phyloP scores from a whole-genome alignment of 768 basidiomycete species.

The Mycena galopus region DNA sequence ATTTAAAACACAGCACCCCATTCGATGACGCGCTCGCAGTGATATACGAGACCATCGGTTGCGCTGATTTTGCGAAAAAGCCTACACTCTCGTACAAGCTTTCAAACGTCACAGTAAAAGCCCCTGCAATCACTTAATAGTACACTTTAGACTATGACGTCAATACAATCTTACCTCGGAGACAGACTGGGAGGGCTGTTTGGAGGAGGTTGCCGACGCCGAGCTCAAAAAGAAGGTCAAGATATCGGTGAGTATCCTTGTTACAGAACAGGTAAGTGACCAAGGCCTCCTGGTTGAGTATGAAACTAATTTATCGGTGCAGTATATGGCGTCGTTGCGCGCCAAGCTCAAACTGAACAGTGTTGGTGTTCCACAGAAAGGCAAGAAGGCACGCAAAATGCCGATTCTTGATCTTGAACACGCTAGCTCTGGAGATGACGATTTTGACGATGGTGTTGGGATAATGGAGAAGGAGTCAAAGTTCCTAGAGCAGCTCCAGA shows the following conservation, averaged over 20 bases:
- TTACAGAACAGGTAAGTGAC: conserved; percentile 14
- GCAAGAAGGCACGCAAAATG: neutral
- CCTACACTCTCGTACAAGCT: conserved; percentile 6
- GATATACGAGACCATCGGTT: neutral
- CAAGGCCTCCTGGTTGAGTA: neutral
- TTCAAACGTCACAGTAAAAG: neutral
- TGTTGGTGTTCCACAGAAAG: neutral
- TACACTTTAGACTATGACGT: no score
- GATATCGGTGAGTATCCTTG: neutral
- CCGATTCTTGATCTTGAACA: conserved; percentile 20
- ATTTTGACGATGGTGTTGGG: conserved; percentile 6
- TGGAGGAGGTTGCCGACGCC: neutral
- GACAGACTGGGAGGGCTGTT: conserved; percentile 6
- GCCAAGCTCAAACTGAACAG: neutral
- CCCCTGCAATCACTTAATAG: neutral
- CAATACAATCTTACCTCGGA: neutral
- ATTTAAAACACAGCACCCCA: neutral
- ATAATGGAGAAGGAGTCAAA: conserved; percentile 17
- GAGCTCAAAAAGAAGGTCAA: neutral
- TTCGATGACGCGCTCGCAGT: conserved; percentile 10
- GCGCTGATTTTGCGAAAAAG: neutral
- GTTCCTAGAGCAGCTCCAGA: neutral
- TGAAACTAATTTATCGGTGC: neutral
- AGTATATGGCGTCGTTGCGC: neutral
- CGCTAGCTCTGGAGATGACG: conserved; percentile 4